Percentiles rank a stretch among this genome's conserved stretches.
Conservation (phyloP, 345 rosid species). For the Citrus maxima region DNA sequence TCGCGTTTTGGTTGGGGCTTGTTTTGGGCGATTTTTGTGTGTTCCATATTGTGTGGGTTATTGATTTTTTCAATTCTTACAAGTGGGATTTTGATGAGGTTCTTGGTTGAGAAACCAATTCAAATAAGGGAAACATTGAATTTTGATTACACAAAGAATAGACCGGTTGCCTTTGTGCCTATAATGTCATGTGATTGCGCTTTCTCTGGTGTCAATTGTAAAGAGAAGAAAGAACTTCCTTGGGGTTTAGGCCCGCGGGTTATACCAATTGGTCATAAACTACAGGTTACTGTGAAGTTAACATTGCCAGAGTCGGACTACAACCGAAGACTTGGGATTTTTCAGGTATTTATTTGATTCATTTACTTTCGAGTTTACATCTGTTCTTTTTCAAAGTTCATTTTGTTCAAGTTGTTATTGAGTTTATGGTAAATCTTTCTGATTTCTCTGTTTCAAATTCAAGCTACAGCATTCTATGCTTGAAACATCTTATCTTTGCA, state of each 20-base stretch:
- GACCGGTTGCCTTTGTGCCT: conserved; percentile 69
- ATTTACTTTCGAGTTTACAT: background rate
- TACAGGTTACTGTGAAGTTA: conserved; percentile 42
- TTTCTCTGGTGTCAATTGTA: conserved; percentile 43
- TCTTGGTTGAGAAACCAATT: conserved; percentile 59
- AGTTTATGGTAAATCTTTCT: background rate
- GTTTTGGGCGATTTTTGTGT: conserved; percentile 66
- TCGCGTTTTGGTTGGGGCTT: conserved; percentile 61
- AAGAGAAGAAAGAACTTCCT: conserved; percentile 35
- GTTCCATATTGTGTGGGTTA: conserved; percentile 53
- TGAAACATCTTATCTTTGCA: background rate
- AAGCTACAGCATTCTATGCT: background rate
- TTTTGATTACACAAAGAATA: conserved; percentile 57
- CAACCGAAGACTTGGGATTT: conserved; percentile 78
- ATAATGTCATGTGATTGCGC: conserved; percentile 49
- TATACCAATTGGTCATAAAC: conserved; percentile 39
- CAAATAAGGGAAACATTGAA: conserved; percentile 50
- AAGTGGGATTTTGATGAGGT: conserved; percentile 54
- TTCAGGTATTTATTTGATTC: conserved; percentile 58
- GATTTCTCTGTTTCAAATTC: background rate
- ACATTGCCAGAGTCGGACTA: conserved; percentile 79
- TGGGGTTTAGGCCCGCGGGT: conserved; percentile 21
- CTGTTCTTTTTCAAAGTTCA: background rate
- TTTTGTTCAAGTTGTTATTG: background rate
- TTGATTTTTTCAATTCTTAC: conserved; percentile 46